Evolutionary conservation across 2,329 filamentous ascomycete genomes (phyloP), one percentile per base, ranked within the genome.

Genomic region (Beauveria asiatica): DNA sequence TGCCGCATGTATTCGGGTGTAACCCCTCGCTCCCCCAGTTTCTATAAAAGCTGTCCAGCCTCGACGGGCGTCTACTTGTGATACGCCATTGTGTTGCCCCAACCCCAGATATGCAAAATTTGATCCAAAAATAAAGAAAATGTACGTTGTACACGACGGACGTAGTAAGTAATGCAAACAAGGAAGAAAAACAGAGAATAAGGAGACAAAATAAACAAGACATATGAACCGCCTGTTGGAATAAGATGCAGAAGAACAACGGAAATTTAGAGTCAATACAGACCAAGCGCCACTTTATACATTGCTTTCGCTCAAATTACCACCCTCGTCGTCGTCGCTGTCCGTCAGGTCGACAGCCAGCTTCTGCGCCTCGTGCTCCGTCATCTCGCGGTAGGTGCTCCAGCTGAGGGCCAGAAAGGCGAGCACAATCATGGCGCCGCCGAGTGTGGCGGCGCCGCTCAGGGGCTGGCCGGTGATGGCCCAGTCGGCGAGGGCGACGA

Each of bases 301-400:
- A 39, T 62, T 56, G 44, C 71, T 69, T 54, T 70, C 70, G 45
- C 70, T 72, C 45, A 71, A 67, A 51, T 78, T 75, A 21, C 70
- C 54, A 2, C 48, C 74, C 56, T 80, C 78, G 57, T 80, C 77
- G 57, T 80, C 77, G 44, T 79, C 77, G 49, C 77, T 78, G 52
- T 79, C 77, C 16, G 75, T 74, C 60, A 78, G 68, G 58, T 80
- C 78, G 3, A 78, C 72, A 6, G 70, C 72, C 46, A 72, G 63
- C 67, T 80, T 85, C 69, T 85, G 86, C 64, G 80, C 80, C 67
- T 86, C 83, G 65, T 96, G 90, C 73, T 96, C 91, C 50, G 86
- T 83, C 87, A 97, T 93, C 76, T 99, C 94, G 55, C 87, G 83
- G 75, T 93, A 99, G 0, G 93, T 97, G 65, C 91, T 94, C 85